Evolutionary conservation across 768 basidiomycete species (phyloP).

Genomic region (Boletus reticulatus): DNA sequence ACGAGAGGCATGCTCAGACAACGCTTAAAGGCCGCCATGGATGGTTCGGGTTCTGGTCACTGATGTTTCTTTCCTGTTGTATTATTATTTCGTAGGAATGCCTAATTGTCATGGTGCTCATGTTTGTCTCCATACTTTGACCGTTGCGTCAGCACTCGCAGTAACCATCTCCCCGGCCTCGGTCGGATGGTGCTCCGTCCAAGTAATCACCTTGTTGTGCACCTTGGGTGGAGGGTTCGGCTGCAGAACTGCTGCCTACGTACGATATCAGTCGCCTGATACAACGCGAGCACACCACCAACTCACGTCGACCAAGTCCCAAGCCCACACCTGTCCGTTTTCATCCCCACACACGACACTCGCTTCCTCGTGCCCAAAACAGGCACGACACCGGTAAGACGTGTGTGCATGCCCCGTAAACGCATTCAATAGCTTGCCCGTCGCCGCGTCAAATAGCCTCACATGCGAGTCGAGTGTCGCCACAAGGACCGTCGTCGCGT

Average conservation of each 20-base stretch:
- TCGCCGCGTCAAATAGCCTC: slow-evolving; percentile 79
- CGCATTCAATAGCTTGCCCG: slow-evolving; percentile 82
- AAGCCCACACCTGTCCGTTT: slow-evolving; percentile 83
- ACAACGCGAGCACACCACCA: neutral
- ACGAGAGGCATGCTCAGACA: slow-evolving; percentile 25
- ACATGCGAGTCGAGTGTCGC: slow-evolving; percentile 82
- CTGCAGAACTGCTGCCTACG: slow-evolving; percentile 65
- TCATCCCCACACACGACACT: slow-evolving; percentile 88
- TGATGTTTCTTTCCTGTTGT: slow-evolving; percentile 19
- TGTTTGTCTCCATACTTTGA: slow-evolving; percentile 80
- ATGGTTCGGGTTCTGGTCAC: slow-evolving; percentile 24
- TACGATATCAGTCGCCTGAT: slow-evolving; percentile 1
- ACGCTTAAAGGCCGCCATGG: slow-evolving; percentile 30
- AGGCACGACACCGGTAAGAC: slow-evolving; percentile 76
- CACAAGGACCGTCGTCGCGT: slow-evolving; percentile 77
- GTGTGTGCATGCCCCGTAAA: slow-evolving; percentile 76
- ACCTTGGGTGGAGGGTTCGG: slow-evolving; percentile 75
- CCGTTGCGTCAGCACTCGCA: slow-evolving; percentile 86
- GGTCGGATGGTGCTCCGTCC: slow-evolving; percentile 87
- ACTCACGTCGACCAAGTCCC: slow-evolving; percentile 89
- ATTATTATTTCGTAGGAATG: slow-evolving; percentile 7
- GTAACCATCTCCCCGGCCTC: slow-evolving; percentile 84
- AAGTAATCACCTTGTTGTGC: slow-evolving; percentile 84
- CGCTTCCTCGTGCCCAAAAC: slow-evolving; percentile 83
- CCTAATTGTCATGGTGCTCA: slow-evolving; percentile 8